phyloP scores from a whole-genome alignment of 2,329 filamentous ascomycete species.

The Ophiocordyceps robertsii region DNA sequence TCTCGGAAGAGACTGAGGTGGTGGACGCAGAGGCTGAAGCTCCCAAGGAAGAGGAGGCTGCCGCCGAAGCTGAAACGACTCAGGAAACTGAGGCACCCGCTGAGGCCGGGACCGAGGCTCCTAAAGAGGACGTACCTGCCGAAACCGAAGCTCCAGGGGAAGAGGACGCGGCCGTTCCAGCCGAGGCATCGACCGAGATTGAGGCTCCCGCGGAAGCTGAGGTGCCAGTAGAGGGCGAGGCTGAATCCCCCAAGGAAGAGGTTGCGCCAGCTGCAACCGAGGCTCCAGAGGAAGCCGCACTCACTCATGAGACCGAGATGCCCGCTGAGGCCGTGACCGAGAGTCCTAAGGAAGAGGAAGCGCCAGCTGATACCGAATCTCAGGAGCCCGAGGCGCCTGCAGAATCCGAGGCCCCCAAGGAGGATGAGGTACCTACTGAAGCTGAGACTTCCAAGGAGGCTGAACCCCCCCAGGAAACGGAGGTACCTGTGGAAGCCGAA shows the following conservation, averaged over 20 bases:
- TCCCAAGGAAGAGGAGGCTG: not conserved
- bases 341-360: not conserved
- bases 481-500: not conserved
- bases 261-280: constrained; percentile 2
- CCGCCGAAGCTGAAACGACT: not conserved
- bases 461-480: not conserved
- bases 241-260: not conserved
- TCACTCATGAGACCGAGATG: constrained; percentile 2
- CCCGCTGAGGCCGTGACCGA: constrained; percentile 1
- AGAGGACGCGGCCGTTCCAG: not conserved
- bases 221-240: not conserved
- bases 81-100: not conserved
- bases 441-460: not conserved
- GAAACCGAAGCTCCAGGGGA: not conserved
- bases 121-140: not conserved
- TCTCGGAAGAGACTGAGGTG: not conserved
- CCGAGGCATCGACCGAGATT: not conserved
- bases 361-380: not conserved
- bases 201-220: constrained; percentile 1
- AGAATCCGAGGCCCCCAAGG: not conserved
- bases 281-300: not conserved
- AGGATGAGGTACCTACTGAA: not conserved
- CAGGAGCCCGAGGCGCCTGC: not conserved
- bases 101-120: not conserved
- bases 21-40: constrained; percentile 5